Evolutionary conservation across 345 rosid species (phyloP).

Genomic region (Populus nigra): DNA sequence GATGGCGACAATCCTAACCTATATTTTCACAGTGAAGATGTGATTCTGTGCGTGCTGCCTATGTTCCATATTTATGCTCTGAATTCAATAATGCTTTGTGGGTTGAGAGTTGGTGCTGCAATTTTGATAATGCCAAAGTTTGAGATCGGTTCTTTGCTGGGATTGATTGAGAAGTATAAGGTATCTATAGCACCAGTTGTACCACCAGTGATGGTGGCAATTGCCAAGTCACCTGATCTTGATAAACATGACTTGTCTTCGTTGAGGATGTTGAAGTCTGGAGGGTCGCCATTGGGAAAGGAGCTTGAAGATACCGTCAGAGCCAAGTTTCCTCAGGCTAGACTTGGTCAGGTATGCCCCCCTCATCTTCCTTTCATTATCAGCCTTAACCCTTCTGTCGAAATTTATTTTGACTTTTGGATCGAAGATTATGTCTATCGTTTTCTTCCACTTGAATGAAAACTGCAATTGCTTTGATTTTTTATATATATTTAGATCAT

Average conservation of each 20-base stretch:
- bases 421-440: neutral
- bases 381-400: too few relatives aligned
- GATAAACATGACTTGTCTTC: conserved; percentile 70
- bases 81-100: conserved; percentile 75
- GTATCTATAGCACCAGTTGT: conserved; percentile 71
- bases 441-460: neutral
- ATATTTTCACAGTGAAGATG: conserved; percentile 63
- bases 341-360: conserved; percentile 73
- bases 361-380: neutral
- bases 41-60: conserved; percentile 69
- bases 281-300: conserved; percentile 88
- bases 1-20: conserved; percentile 93
- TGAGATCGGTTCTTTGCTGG: conserved; percentile 50
- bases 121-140: conserved; percentile 82
- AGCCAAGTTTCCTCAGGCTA: conserved; percentile 73
- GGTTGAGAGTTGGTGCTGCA: conserved; percentile 78
- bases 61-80: conserved; percentile 81
- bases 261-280: conserved; percentile 67
- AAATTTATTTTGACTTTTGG: neutral
- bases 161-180: conserved; percentile 58
- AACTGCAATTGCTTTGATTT: neutral
- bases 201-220: conserved; percentile 76
- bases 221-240: conserved; percentile 62
- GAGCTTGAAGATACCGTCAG: conserved; percentile 78
- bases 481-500: too few relatives aligned